phyloP scores from a whole-genome alignment of 345 rosid species.

The Psidium guajava region DNA sequence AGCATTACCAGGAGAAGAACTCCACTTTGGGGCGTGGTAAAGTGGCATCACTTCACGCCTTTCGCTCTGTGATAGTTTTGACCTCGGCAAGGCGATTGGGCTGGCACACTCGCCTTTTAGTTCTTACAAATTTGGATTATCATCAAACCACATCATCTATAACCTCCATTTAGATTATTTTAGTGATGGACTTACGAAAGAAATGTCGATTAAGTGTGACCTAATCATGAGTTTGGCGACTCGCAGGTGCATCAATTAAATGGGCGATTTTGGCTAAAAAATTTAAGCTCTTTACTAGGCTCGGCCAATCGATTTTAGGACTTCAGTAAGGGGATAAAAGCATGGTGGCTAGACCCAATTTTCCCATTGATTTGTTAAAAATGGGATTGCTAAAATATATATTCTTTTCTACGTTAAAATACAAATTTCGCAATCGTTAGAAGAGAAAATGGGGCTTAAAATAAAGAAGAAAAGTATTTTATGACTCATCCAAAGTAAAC shows the following conservation, averaged over 20 bases:
- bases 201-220: background rate
- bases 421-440: background rate
- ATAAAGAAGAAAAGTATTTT: background rate
- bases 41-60: background rate
- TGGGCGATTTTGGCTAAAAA: too few relatives aligned
- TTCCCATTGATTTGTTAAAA: too few relatives aligned
- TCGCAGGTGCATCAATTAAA: too few relatives aligned
- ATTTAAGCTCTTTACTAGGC: too few relatives aligned
- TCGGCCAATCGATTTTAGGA: too few relatives aligned
- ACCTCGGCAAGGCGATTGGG: background rate
- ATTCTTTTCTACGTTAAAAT: too few relatives aligned
- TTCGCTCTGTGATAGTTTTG: background rate
- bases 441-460: background rate
- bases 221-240: too few relatives aligned
- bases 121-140: background rate
- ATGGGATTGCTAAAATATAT: too few relatives aligned
- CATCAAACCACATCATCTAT: background rate
- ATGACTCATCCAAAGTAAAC: background rate
- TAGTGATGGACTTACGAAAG: background rate
- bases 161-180: background rate
- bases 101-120: background rate
- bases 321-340: too few relatives aligned
- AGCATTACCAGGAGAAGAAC: too few relatives aligned
- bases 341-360: too few relatives aligned
- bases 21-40: too few relatives aligned